These are phyloP conservation scores for Cladosporium sp. DNA, from an alignment of 2,329 filamentous ascomycete species.

Conservation along the genomic window DNA sequence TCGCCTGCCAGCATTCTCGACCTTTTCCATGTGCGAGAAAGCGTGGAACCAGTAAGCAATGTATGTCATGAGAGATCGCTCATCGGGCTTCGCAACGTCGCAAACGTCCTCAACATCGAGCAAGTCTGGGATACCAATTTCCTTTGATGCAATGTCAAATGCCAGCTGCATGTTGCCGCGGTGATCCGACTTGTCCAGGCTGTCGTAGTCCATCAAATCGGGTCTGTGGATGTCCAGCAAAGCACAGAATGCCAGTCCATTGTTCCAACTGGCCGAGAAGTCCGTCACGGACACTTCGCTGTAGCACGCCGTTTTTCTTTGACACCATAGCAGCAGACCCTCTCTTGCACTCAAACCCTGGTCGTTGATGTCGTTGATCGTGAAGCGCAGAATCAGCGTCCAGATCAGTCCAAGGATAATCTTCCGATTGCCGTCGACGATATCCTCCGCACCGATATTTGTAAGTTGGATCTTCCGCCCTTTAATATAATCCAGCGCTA, in stretches of 20 bases:
- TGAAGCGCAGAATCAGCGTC: slow-evolving; percentile 96
- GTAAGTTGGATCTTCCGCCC: slow-evolving; percentile 90
- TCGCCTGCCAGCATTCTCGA: slow-evolving; percentile 91
- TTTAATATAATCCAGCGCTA: slow-evolving; percentile 89
- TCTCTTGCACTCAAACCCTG: slow-evolving; percentile 98
- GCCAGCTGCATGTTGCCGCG: slow-evolving; percentile 96
- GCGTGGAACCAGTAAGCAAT: slow-evolving; percentile 99
- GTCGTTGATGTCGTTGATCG: slow-evolving; percentile 97
- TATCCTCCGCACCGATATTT: slow-evolving; percentile 96
- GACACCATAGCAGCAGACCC: slow-evolving; percentile 91
- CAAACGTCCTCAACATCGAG: slow-evolving; percentile 97
- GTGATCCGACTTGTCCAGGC: slow-evolving; percentile 89
- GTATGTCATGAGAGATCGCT: slow-evolving; percentile 97
- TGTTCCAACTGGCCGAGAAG: slow-evolving; percentile 95
- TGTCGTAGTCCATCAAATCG: slow-evolving; percentile 94
- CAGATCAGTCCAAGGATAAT: slow-evolving; percentile 96
- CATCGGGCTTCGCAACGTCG: slow-evolving; percentile 92
- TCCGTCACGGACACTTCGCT: slow-evolving; percentile 94
- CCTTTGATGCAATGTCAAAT: slow-evolving; percentile 91
- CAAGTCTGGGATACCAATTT: slow-evolving; percentile 94
- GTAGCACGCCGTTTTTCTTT: slow-evolving; percentile 97
- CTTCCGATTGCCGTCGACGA: slow-evolving; percentile 95
- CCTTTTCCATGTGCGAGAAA: slow-evolving; percentile 97
- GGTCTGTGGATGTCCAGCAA: slow-evolving; percentile 94
- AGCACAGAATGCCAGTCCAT: slow-evolving; percentile 93